phyloP scores from a whole-genome alignment of 2,329 filamentous ascomycete genomes.

The Xylaria hypoxylon region DNA sequence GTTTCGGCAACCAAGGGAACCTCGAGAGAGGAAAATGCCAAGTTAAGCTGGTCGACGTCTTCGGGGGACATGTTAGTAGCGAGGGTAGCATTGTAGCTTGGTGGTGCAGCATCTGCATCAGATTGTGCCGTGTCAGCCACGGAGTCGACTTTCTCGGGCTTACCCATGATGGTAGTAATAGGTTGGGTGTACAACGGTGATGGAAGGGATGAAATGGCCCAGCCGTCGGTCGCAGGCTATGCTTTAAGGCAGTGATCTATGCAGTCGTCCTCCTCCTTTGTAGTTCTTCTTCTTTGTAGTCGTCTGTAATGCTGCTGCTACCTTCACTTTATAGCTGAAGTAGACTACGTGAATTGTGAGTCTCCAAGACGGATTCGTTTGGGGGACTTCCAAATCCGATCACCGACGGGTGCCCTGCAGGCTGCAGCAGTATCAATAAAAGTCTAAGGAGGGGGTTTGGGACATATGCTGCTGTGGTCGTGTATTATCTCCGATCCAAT shows the following conservation, averaged over 20 bases:
- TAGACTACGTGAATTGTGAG: not conserved
- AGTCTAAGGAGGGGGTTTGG: not conserved
- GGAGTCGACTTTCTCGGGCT: conserved; percentile 16
- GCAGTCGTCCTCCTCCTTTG: not conserved
- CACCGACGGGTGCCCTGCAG: conserved; percentile 23
- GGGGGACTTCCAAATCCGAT: conserved; percentile 28
- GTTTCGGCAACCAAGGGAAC: conserved; percentile 48
- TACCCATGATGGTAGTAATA: conserved; percentile 18
- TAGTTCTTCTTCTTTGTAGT: not conserved
- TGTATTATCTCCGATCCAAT: not conserved
- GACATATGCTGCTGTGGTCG: not conserved
- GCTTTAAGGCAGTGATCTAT: not conserved
- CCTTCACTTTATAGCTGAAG: conserved; percentile 23
- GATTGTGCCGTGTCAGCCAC: conserved; percentile 3
- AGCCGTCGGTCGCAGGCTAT: not conserved
- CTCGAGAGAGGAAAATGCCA: conserved; percentile 55
- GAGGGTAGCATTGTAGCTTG: conserved; percentile 37
- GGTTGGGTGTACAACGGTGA: not conserved
- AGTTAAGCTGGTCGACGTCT: conserved; percentile 42
- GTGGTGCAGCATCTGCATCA: conserved; percentile 32
- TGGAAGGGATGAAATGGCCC: not conserved
- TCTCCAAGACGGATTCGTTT: not conserved
- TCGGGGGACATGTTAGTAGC: conserved; percentile 28
- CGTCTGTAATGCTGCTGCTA: no score
- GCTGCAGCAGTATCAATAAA: not conserved